Evolutionary conservation across 192 early-diverging fungal genomes (phyloP).

Genomic region (Podila clonocystis): DNA sequence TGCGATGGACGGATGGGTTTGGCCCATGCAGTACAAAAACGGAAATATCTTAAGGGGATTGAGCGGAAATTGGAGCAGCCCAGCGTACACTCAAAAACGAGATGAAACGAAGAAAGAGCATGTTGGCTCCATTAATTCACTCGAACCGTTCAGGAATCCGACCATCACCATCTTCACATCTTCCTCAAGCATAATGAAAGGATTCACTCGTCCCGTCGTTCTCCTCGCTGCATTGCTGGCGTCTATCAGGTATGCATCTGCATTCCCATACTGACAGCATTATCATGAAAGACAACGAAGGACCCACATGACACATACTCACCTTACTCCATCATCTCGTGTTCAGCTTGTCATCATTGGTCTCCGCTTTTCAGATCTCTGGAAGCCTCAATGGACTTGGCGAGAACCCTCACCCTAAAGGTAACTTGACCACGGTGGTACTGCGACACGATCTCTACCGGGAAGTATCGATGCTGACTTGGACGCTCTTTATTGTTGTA

Average conservation of each 20-base stretch:
- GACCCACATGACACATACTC: neutral
- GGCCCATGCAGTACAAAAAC: too few relatives aligned
- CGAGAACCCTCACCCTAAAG: slow-evolving; percentile 29
- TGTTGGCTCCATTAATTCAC: too few relatives aligned
- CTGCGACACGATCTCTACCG: neutral
- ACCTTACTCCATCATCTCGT: neutral
- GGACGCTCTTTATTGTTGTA: neutral
- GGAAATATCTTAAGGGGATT: too few relatives aligned
- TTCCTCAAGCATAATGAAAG: too few relatives aligned
- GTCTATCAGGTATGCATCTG: neutral
- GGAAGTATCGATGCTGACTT: neutral
- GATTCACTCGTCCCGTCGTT: neutral
- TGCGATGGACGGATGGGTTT: too few relatives aligned
- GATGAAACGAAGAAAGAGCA: too few relatives aligned
- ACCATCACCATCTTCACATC: too few relatives aligned
- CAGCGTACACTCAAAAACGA: too few relatives aligned
- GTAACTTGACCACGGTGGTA: neutral
- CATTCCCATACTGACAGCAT: neutral
- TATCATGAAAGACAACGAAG: neutral
- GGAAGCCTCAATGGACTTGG: slow-evolving; percentile 17
- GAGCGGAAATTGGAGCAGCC: too few relatives aligned
- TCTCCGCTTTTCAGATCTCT: slow-evolving; percentile 23
- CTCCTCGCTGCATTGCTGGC: slow-evolving; percentile 1
- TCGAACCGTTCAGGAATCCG: too few relatives aligned
- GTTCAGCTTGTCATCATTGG: slow-evolving; percentile 18